phyloP scores from a whole-genome alignment of 345 rosid species.

The Xanthoceras sorbifolium region DNA sequence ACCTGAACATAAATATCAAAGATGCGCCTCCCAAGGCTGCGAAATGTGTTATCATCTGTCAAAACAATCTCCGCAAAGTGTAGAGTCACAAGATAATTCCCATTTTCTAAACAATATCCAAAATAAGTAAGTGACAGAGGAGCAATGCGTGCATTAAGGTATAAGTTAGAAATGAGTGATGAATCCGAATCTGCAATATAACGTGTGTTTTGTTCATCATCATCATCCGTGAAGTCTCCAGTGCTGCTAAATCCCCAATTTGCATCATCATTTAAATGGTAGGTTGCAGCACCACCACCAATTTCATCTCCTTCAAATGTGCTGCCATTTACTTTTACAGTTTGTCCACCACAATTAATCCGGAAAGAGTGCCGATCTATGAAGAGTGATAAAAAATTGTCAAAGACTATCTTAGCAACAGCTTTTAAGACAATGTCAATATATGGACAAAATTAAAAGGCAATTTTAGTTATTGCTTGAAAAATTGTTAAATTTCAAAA shows the following conservation, averaged over 20 bases:
- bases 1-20: conserved; percentile 52
- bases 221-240: conserved; percentile 46
- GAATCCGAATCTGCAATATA: conserved; percentile 17
- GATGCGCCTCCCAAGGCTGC: conserved; percentile 40
- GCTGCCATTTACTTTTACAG: conserved; percentile 24
- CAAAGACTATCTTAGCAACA: not conserved
- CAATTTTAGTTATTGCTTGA: too few species aligned
- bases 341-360: conserved; percentile 47
- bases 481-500: too few species aligned
- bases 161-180: conserved; percentile 27
- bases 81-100: conserved; percentile 38
- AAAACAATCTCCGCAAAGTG: conserved; percentile 49
- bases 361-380: conserved; percentile 36
- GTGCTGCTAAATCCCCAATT: conserved; percentile 51
- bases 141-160: conserved; percentile 35
- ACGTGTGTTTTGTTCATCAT: conserved; percentile 15
- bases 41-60: conserved; percentile 31
- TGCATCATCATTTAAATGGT: conserved; percentile 6
- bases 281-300: conserved; percentile 29
- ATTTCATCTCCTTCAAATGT: conserved; percentile 34
- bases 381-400: conserved; percentile 6
- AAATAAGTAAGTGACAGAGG: conserved; percentile 50
- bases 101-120: conserved; percentile 44
- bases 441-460: not conserved
- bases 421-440: not conserved